Evolutionary conservation across 345 rosid species (phyloP).

Genomic region (Arabis hirsuta): DNA sequence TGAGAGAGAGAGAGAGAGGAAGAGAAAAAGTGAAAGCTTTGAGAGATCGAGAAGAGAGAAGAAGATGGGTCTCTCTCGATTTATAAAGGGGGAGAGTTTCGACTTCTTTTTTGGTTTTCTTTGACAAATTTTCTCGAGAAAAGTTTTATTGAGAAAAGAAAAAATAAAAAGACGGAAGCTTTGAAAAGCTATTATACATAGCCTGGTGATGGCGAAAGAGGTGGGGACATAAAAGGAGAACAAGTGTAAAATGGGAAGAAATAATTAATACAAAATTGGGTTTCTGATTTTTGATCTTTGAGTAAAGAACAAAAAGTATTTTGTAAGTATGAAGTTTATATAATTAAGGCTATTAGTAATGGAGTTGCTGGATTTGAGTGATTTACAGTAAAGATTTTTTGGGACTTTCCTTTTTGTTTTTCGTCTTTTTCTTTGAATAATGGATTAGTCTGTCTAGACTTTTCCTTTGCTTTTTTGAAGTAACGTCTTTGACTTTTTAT

Average conservation of each 20-base stretch:
- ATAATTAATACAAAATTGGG: conserved; percentile 7
- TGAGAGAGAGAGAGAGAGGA: not conserved
- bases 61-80: conserved; percentile 27
- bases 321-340: too few species aligned
- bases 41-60: conserved; percentile 43
- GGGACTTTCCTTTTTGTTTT: not conserved
- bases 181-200: conserved; percentile 17
- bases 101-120: not conserved
- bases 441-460: conserved; percentile 14
- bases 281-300: conserved; percentile 9
- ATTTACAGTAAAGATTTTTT: conserved; percentile 41
- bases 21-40: conserved; percentile 21
- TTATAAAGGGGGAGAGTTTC: conserved; percentile 24
- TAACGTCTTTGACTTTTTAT: conserved; percentile 9
- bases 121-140: not conserved
- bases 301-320: too few species aligned
- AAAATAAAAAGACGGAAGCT: not conserved
- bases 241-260: conserved; percentile 20
- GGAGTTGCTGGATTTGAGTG: conserved; percentile 43
- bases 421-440: not conserved
- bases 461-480: not conserved
- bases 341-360: conserved; percentile 4
- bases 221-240: conserved; percentile 27
- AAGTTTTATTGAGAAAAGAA: not conserved
- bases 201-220: conserved; percentile 40